These are phyloP conservation scores for Sporothrix curviconia DNA, from an alignment of 2,329 filamentous ascomycete genomes.

Conservation along the genomic window DNA sequence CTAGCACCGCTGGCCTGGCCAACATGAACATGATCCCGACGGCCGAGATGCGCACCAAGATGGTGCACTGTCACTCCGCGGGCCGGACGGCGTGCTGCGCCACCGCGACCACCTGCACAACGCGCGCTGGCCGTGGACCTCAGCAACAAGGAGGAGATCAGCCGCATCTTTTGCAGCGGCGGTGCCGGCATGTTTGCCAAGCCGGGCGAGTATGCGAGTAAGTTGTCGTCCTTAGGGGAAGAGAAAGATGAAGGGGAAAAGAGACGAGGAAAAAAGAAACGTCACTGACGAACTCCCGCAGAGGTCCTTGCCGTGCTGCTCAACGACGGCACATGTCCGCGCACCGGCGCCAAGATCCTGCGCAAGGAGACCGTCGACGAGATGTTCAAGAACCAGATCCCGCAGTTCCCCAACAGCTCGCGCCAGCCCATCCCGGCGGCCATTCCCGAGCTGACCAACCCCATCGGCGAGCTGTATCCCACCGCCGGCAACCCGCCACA, in stretches of 20 bases:
- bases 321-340: slow-evolving; percentile 54
- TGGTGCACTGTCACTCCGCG: slow-evolving; percentile 49
- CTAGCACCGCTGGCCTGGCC: slow-evolving; percentile 41
- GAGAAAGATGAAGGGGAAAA: no score
- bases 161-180: slow-evolving; percentile 31
- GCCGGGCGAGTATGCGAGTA: slow-evolving; percentile 37
- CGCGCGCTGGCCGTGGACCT: slow-evolving; percentile 12
- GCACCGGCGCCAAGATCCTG: slow-evolving; percentile 46
- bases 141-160: slow-evolving; percentile 1
- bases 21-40: slow-evolving; percentile 43
- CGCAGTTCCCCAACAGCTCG: slow-evolving; percentile 42
- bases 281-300: no score
- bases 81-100: slow-evolving; percentile 33
- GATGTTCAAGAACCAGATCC: slow-evolving; percentile 58
- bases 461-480: slow-evolving; percentile 42
- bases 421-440: slow-evolving; percentile 35
- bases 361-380: slow-evolving; percentile 47
- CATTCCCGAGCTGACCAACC: slow-evolving; percentile 41
- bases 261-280: no score
- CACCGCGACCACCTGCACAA: slow-evolving; percentile 30
- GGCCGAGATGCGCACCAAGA: slow-evolving; percentile 41
- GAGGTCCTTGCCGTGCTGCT: slow-evolving; percentile 53
- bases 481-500: slow-evolving; percentile 40
- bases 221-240: no score
- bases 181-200: slow-evolving; percentile 39